Conservation (phyloP, 1,284 basidiomycete genomes). For the Bjerkandera adusta region DNA sequence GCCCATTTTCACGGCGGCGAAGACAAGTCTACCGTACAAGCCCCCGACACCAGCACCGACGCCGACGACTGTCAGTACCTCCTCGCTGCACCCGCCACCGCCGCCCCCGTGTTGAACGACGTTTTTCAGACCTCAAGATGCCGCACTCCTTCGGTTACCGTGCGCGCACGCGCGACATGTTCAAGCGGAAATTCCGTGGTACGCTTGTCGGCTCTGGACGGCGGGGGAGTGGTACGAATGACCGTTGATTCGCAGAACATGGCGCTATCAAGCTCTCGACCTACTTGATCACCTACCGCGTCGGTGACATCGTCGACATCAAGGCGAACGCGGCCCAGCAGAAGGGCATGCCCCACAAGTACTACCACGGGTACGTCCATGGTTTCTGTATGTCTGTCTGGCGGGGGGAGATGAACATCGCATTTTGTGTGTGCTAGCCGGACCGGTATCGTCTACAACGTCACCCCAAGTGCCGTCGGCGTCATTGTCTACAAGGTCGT, state of each 20-base stretch:
- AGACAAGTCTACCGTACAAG: conserved; percentile 20
- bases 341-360: conserved; percentile 99
- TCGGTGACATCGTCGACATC: conserved; percentile 99
- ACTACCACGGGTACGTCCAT: conserved; percentile 78
- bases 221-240: conserved; percentile 12
- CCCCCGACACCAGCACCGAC: conserved; percentile 41
- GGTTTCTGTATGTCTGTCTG: not conserved
- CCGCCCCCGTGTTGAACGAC: conserved; percentile 21
- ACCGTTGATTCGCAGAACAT: conserved; percentile 59
- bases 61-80: conserved; percentile 37
- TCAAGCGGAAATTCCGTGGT: conserved; percentile 98
- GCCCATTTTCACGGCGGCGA: conserved; percentile 6
- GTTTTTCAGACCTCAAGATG: conserved; percentile 71
- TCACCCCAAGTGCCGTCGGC: conserved; percentile 92
- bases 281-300: conserved; percentile 89
- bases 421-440: conserved; percentile 48
- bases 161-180: conserved; percentile 99
- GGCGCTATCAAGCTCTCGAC: conserved; percentile 92
- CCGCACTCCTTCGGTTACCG: conserved; percentile 99
- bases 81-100: conserved; percentile 21
- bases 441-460: conserved; percentile 98
- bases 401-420: conserved; percentile 6
- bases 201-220: conserved; percentile 28
- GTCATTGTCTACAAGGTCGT: conserved; percentile 99
- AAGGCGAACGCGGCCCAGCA: conserved; percentile 99